phyloP scores from a whole-genome alignment of 2,329 filamentous ascomycete genomes.

The Raffaelea albimanens region DNA sequence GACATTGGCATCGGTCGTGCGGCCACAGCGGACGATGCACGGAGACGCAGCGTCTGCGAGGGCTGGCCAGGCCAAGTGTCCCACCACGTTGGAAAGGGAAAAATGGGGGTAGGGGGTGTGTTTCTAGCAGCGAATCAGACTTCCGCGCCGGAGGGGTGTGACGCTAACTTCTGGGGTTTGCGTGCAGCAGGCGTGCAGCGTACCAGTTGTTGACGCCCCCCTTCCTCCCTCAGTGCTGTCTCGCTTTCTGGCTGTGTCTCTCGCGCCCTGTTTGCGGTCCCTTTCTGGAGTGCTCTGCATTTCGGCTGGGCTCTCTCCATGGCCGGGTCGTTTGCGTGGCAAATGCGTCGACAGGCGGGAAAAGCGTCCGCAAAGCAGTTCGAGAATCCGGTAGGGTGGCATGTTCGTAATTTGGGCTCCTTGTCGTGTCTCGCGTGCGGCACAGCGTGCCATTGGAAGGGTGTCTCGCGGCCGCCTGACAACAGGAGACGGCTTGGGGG shows the following conservation, averaged over 20 bases:
- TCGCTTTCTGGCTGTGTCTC: not conserved
- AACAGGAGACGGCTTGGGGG: not conserved
- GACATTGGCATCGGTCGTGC: no score
- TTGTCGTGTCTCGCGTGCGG: not conserved
- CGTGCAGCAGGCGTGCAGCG: no score
- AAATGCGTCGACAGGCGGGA: no score
- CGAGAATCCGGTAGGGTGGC: not conserved
- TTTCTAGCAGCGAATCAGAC: not conserved
- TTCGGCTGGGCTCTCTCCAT: no score
- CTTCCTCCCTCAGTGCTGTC: not conserved
- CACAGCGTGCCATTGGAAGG: conserved; percentile 5
- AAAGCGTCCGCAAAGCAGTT: not conserved
- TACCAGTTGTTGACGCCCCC: not conserved
- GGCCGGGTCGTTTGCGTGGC: no score
- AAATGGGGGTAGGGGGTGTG: not conserved
- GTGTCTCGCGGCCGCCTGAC: not conserved
- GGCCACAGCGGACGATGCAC: no score
- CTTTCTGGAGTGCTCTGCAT: not conserved
- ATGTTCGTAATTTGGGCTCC: not conserved
- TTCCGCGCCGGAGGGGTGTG: not conserved
- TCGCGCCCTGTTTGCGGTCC: not conserved
- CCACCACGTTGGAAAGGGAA: no score
- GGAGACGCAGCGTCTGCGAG: no score
- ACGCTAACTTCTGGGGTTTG: not conserved
- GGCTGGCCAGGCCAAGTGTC: no score